Base-by-base conservation (phyloP, 495 filamentous ascomycete genomes). In the Chaetomidium leptoderma region DNA sequence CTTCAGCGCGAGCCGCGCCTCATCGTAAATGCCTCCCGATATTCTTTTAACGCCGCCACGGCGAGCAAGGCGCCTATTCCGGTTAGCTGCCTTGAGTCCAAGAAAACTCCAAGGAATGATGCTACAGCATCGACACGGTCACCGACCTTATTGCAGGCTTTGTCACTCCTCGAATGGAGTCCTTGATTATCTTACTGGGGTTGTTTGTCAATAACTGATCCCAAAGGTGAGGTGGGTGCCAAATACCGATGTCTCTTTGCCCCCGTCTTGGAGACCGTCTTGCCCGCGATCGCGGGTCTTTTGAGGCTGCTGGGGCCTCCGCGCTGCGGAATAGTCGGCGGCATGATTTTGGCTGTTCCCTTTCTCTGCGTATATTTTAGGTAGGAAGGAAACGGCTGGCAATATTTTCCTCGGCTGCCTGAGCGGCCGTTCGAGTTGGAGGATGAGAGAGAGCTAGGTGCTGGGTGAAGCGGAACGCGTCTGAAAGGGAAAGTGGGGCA, bases 41-140 rank as follows among this genome's bases (percentile, higher is more conserved):
- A 95, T 90, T 0, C 90, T 74, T 60, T 89, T 87, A 6, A 93
- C 81, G 0, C 90, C 90, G 4, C 90, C 90, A 17, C 90, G 83
- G 2, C 90, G 82, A 5, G 90, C 90, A 4, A 95, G 75, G 52
- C 89, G 88, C 45, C 89, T 92, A 52, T 36, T 26, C 21, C 86
- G 90, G 55, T 44, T 30, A 40, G 14, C 14, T 32, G 61, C 56
- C 26, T n/a, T n/a, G n/a, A n/a, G n/a, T n/a, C n/a, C n/a, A n/a
- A n/a, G n/a, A n/a, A n/a, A n/a, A n/a, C 30, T 32, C 30, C 5
- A 37, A 5, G 35, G 16, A 37, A 37, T 4, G 10, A 37, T 14
- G 35, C 35, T 4, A 32, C 6, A 8, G 45, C 26, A 30, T 30
- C 26, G 33, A 48, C 6, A 33, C 8, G 11, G 29, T 33, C 23